Evolutionary conservation across 192 early-diverging fungal genomes (phyloP), one percentile per base, ranked within the genome.

Genomic region (Podila clonocystis): DNA sequence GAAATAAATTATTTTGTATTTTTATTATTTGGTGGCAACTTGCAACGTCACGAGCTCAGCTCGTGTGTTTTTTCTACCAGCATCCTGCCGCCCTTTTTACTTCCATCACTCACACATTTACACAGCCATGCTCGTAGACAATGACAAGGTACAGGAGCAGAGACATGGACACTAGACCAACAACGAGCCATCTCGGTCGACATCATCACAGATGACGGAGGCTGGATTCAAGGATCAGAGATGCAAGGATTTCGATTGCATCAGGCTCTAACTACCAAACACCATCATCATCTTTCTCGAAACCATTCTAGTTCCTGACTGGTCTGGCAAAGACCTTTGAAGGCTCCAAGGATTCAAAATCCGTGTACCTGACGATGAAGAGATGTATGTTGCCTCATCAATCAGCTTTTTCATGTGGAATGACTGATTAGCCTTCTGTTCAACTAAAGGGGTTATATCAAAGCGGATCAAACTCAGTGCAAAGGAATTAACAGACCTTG

Each of bases 281-380:
- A 11, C 58, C 28, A 34, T n/a, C 22, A 29, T 38, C 62, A 34
- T 63, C 22, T 15, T 62, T 36, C 13, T 63, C 33, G 62, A 20
- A 31, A 24, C 13, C 17, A n/a, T 63, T 26, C n/a, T 68, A 79
- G 76, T 79, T 79, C 70, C 59, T 79, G 55, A 79, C 76, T 34
- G 66, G 55, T 50, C 71, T 72, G 70, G 76, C 76, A 36, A 79
- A 79, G 55, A 69, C 76, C 70, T 79, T 79, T n/a, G 76, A 79
- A 59, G 76, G 71, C 34, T 59, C 76, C 28, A 79, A 72, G 70
- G 28, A 58, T n/a, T 61, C 63, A 19, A 79, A 68, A 22, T 62
- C 76, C 28, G 76, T 79, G 36, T 79, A 72, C 50, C 36, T 79
- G 36, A 79, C 76, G 1, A 79, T 79, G 76, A 79, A 79, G 61